Percentiles rank a stretch among this genome's conserved stretches.
These are phyloP conservation scores for Knufia fluminis DNA, from an alignment of 2,329 filamentous ascomycete genomes.

Conservation along the genomic window DNA sequence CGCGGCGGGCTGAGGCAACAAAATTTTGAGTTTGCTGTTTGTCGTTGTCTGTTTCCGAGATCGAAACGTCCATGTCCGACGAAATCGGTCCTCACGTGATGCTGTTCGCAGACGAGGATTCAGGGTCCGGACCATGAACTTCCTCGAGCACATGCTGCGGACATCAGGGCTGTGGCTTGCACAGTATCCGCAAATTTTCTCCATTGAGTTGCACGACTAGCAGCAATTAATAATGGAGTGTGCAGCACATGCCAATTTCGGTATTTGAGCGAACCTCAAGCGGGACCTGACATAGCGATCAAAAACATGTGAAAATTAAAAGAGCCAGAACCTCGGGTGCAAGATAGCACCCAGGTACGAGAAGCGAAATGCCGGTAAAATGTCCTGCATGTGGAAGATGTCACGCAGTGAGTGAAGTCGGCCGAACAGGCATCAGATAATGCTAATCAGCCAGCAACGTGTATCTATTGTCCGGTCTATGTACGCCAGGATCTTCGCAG, in stretches of 20 bases:
- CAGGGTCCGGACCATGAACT: background rate
- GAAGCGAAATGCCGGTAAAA: too few relatives aligned
- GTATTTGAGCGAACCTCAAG: too few relatives aligned
- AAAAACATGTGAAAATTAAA: background rate
- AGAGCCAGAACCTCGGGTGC: too few relatives aligned
- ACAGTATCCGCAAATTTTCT: background rate
- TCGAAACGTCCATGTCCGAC: too few relatives aligned
- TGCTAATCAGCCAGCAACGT: too few relatives aligned
- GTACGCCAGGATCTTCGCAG: background rate
- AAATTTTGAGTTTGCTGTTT: background rate
- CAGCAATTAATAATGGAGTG: too few relatives aligned
- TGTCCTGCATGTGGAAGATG: too few relatives aligned
- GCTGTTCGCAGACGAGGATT: too few relatives aligned
- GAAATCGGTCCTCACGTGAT: too few relatives aligned
- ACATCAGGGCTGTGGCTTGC: background rate
- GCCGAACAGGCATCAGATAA: background rate
- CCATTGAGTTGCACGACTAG: background rate
- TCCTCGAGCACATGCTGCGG: background rate
- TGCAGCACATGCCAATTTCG: background rate
- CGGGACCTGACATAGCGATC: background rate
- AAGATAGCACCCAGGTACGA: too few relatives aligned
- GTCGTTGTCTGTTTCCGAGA: too few relatives aligned
- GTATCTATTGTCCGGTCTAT: background rate
- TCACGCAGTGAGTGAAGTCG: background rate
- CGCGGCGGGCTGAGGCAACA: background rate